These are phyloP conservation scores for Adiantum capillusveneris DNA, from an alignment of 75 land plant species.

Conservation along the genomic window DNA sequence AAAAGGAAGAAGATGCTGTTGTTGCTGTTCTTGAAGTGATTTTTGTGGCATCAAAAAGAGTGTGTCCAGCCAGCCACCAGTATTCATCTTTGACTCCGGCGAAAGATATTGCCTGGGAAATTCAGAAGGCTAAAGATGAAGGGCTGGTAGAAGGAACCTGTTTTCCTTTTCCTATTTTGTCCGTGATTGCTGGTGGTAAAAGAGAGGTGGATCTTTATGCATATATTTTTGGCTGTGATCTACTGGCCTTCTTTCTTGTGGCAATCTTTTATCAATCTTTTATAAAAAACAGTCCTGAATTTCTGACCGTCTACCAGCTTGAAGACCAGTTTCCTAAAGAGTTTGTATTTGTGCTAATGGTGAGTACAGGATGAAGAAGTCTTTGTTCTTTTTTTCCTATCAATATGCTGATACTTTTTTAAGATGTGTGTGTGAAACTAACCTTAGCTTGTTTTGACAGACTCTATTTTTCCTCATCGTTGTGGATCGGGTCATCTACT, in stretches of 20 bases:
- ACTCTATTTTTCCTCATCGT: slow-evolving; percentile 86
- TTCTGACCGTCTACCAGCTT: slow-evolving; percentile 83
- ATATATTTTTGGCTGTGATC: slow-evolving; percentile 82
- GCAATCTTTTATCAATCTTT: slow-evolving; percentile 87
- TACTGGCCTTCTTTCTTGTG: slow-evolving; percentile 74
- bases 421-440: too few species aligned
- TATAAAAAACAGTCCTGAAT: slow-evolving; percentile 61
- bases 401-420: neutral
- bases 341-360: slow-evolving; percentile 89
- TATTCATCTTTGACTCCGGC: slow-evolving; percentile 82
- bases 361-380: slow-evolving; percentile 12
- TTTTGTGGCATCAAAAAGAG: slow-evolving; percentile 58
- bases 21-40: slow-evolving; percentile 91
- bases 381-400: neutral
- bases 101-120: slow-evolving; percentile 84
- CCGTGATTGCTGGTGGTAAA: slow-evolving; percentile 93
- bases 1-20: slow-evolving; percentile 47
- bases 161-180: slow-evolving; percentile 78
- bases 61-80: slow-evolving; percentile 35
- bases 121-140: slow-evolving; percentile 37
- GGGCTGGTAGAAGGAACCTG: slow-evolving; percentile 51
- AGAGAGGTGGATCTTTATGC: slow-evolving; percentile 94
- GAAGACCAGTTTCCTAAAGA: slow-evolving; percentile 98
- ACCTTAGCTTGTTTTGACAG: too few species aligned
- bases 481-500: slow-evolving; percentile 88